Base-by-base conservation (phyloP, 805 yeast species). In the Kodamaea kaohsiungensis region DNA sequence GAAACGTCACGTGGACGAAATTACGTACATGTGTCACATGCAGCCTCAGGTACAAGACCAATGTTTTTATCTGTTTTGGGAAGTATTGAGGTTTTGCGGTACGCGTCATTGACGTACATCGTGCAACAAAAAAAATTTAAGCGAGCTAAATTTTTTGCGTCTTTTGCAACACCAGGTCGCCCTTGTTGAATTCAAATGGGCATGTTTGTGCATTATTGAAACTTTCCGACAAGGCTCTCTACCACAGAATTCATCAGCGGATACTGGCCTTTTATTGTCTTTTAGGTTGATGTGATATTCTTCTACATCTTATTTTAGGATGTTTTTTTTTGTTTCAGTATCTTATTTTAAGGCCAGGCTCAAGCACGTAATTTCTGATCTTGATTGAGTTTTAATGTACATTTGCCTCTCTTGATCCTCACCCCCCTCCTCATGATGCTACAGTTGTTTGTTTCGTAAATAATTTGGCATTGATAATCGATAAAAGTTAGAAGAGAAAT, bases 381-480 rank as follows among this genome's bases (percentile, higher is more conserved):
- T n/a, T n/a, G n/a, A n/a, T n/a, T 9, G 35, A 8, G 13, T 30
- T 30, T 30, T 5, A 22, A 4, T 22, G 25, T 22, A 6, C 3
- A 22, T 22, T 22, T 22, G 25, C n/a, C n/a, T 22, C 25, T 22
- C 25, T 30, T 30, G 35, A 30, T 30, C 35, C 6, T 22, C 25
- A 22, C 25, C 25, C 25, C 25, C 25, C 6, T 22, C 25, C 25
- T 22, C 35, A 5, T 30, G 35, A 4, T 30, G 3, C 35, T 30
- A 30, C 35, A 8, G 13, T 30, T 27, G 33, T n/a, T n/a, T 27
- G 9, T 9, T 30, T 30, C 35, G 35, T 30, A 30, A 30, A 16
- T 38, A 38, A 38, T 16, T 17, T 40, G 45, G 45, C 45, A 30
- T 40, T 40, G 45, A 40, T 40, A 40, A 40, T 40, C 45, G 45